Conservation (phyloP, 352 stramenopile genomes). For the Phytophthora constricta region DNA sequence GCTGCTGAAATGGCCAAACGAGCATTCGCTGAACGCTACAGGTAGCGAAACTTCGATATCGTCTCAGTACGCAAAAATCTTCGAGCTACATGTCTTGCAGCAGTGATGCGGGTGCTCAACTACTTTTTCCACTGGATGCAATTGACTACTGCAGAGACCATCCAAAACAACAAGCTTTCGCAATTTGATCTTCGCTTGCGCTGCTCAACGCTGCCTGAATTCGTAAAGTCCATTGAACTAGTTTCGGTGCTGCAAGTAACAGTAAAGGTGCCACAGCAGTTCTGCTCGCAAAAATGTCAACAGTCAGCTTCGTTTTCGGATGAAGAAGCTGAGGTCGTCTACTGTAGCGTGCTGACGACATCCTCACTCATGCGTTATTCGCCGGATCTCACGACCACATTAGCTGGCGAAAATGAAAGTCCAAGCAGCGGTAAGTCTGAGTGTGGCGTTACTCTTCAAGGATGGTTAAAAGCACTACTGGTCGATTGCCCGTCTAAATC, state of each 20-base stretch:
- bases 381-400: slow-evolving; percentile 14
- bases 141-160: slow-evolving; percentile 1
- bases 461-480: slow-evolving; percentile 34
- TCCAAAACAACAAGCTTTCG: background rate
- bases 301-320: slow-evolving; percentile 21
- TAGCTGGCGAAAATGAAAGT: background rate
- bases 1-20: slow-evolving; percentile 36
- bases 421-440: no score
- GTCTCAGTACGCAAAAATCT: slow-evolving; percentile 48
- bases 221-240: slow-evolving; percentile 39
- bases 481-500: slow-evolving; percentile 32
- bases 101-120: slow-evolving; percentile 49
- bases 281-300: slow-evolving; percentile 10
- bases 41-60: slow-evolving; percentile 1
- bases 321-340: slow-evolving; percentile 33
- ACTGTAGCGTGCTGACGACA: slow-evolving; percentile 29
- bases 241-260: slow-evolving; percentile 17
- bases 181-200: slow-evolving; percentile 45
- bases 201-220: slow-evolving; percentile 39
- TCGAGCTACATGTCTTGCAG: slow-evolving; percentile 54
- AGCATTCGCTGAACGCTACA: background rate
- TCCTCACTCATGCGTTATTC: slow-evolving; percentile 33
- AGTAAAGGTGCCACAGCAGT: slow-evolving; percentile 13
- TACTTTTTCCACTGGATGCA: slow-evolving; percentile 50
- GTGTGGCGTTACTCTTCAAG: slow-evolving; percentile 10